Evolutionary conservation across 306 rosid genomes (phyloP), one percentile per base, ranked within the genome.

Genomic region (Castanopsis chinensis): DNA sequence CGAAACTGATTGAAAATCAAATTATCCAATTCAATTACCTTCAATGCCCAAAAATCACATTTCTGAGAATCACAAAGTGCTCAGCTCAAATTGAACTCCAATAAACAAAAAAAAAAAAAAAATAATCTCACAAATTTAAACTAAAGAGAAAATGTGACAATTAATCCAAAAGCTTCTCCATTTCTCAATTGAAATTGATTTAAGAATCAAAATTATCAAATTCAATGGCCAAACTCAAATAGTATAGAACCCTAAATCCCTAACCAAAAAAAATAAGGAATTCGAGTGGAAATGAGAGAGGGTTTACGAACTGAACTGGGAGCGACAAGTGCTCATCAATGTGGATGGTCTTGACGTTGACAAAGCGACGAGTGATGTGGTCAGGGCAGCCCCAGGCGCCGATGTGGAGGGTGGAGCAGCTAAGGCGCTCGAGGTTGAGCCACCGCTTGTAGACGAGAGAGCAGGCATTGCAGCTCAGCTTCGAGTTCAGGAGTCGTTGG

Each of bases 401-500:
- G 87, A 95, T 85, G 1, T 94, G 92, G 59, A 95, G 91, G 25
- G 96, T 76, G 73, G 89, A 33, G 25, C 97, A 94, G 55, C 92
- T 77, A 79, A 88, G 87, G 1, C 99, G 99, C 71, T 95, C 96
- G 21, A 95, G 96, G 21, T 85, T 79, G 77, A 86, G 93, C 99
- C 99, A 95, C 1, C 97, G 98, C 79, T 63, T 72, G 88, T 97
- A 95, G 80, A 93, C 97, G 74, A 95, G 94, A 8, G 99, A 95
- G 79, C 92, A 89, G 13, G 99, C 83, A 74, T 92, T 96, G 82
- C 89, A 92, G 85, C 85, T 83, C 17, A 86, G 80, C 82, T 93
- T 93, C 18, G 95, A 91, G 15, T 87, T 88, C 3, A 93, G 82
- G 0, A 25, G 27, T 0, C 82, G 85, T n/a, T 90, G 88, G 86